Evolutionary conservation across 2,329 filamentous ascomycete genomes (phyloP).

Genomic region (Zymoseptoria crescenta): DNA sequence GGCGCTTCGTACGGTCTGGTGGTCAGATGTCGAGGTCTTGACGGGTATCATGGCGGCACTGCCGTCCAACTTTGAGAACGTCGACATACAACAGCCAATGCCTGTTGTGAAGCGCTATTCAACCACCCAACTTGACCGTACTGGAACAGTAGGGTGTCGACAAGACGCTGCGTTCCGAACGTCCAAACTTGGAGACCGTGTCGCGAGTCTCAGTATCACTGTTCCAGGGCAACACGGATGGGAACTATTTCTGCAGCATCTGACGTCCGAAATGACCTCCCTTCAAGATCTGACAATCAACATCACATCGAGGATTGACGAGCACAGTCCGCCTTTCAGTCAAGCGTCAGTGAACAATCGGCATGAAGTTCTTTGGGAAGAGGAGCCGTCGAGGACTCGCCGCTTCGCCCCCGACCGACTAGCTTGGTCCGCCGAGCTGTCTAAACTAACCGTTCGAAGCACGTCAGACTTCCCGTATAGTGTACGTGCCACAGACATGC

Average conservation of each 20-base stretch:
- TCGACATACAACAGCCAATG: conserved; percentile 4
- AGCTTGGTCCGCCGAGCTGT: not conserved
- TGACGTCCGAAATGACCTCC: not conserved
- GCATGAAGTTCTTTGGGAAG: not conserved
- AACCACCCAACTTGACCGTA: not conserved
- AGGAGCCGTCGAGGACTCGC: not conserved
- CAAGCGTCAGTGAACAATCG: not conserved
- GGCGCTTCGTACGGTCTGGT: conserved; percentile 4
- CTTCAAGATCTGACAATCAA: not conserved
- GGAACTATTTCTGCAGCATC: not conserved
- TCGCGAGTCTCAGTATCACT: not conserved
- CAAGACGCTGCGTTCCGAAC: not conserved
- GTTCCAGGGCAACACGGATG: conserved; percentile 1
- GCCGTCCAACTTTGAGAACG: not conserved
- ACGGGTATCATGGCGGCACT: not conserved
- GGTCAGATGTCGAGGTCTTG: conserved; percentile 4
- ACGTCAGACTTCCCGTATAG: not conserved
- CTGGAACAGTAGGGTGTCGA: not conserved
- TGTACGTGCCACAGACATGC: not conserved
- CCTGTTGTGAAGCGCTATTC: not conserved
- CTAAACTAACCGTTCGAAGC: not conserved
- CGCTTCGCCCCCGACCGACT: not conserved
- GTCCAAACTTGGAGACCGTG: not conserved
- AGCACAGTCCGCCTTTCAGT: conserved; percentile 1
- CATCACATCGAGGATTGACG: not conserved